These are phyloP conservation scores for Cladobotryum mycophilum DNA, from an alignment of 2,329 filamentous ascomycete species.

Conservation along the genomic window DNA sequence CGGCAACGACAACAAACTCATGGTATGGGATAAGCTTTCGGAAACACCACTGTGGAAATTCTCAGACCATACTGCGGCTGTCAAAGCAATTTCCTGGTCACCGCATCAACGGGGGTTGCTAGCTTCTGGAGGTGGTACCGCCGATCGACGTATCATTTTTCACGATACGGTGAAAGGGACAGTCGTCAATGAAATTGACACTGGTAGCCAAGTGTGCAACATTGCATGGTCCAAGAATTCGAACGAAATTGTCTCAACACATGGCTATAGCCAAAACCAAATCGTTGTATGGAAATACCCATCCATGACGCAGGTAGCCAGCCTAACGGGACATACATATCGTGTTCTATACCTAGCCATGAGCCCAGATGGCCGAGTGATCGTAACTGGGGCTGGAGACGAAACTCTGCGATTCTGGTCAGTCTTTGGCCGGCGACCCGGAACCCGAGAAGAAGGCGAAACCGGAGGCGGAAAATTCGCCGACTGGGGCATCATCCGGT, in stretches of 20 bases:
- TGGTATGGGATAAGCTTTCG: constrained; percentile 97
- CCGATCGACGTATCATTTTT: constrained; percentile 94
- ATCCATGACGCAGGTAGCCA: constrained; percentile 94
- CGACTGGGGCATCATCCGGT: constrained; percentile 80
- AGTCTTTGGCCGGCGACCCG: constrained; percentile 78
- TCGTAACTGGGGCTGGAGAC: constrained; percentile 93
- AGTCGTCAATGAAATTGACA: constrained; percentile 83
- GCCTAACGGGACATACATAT: constrained; percentile 92
- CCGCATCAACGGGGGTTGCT: constrained; percentile 90
- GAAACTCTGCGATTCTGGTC: constrained; percentile 97
- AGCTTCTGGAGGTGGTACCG: constrained; percentile 93
- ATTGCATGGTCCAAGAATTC: constrained; percentile 96
- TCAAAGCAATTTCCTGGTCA: constrained; percentile 97
- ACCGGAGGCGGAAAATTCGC: constrained; percentile 54
- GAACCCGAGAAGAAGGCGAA: constrained; percentile 62
- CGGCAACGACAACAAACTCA: constrained; percentile 97
- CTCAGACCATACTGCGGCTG: constrained; percentile 87
- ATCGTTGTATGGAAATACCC: constrained; percentile 99
- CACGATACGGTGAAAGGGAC: constrained; percentile 88
- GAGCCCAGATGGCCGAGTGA: constrained; percentile 89
- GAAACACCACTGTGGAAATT: constrained; percentile 91
- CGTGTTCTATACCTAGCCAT: constrained; percentile 93
- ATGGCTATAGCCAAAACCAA: constrained; percentile 96
- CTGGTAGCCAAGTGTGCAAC: constrained; percentile 98
- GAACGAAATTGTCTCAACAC: constrained; percentile 94